Evolutionary conservation across 768 basidiomycete species (phyloP), one percentile per base, ranked within the genome.

Genomic region (Lanmaoa pseudosensibilis): DNA sequence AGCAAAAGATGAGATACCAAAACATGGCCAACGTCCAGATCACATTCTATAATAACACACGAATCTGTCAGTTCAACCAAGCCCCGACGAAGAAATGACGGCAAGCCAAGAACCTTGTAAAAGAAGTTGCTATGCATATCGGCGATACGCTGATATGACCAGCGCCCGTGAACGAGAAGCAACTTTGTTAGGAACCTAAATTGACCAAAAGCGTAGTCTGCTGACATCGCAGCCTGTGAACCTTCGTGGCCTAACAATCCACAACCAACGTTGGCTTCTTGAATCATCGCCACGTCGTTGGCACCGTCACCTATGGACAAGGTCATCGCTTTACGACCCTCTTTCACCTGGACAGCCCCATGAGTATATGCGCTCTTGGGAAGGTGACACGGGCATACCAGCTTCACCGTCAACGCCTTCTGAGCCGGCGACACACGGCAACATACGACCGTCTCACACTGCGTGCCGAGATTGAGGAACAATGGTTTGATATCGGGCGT

Each of bases 261-360:
- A 67, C 94, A 92, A 4, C 96, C 96, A 61, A 98, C 88, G 70
- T 98, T 94, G n/a, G 96, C 96, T 67, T 96, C 96, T 69, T 98
- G 96, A 56, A 98, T 98, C 96, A 98, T 98, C 7, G 95, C 94
- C 23, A 98, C 96, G 67, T 98, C 96, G 67, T 98, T 98, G 16
- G 96, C 96, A 52, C 93, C 94, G 65, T 98, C 96, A 11, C 96
- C 96, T 52, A 99, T 98, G 0, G 95, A 91, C 30, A 98, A 73
- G 2, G 95, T 96, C 96, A 98, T 97, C 0, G 94, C 94, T 48
- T 92, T 87, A 46, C 89, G 84, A 11, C 96, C 96, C 63, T 98
- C 94, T 66, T 98, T 98, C 71, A 98, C 92, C 92, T 92, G 57
- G 12, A 45, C 4, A 30, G 27, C 40, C n/a, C 34, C 15, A 38